These are phyloP conservation scores for Raffaelea deltoideospora DNA, from an alignment of 2,329 filamentous ascomycete genomes.

Conservation along the genomic window DNA sequence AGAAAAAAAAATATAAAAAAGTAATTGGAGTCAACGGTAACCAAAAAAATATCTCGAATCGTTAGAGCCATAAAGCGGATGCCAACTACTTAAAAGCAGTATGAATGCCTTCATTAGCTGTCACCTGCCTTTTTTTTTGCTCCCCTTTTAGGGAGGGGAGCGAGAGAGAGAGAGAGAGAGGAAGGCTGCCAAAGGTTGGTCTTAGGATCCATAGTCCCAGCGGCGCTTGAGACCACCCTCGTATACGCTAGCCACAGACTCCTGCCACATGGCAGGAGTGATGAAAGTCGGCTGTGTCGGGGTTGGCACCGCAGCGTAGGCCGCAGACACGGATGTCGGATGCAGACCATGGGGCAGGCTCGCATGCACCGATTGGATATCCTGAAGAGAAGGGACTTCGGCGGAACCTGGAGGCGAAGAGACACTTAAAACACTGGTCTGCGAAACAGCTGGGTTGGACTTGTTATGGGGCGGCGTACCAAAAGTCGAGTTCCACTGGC, in stretches of 20 bases:
- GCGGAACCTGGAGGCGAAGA: conserved; percentile 36
- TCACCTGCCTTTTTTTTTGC: too few relatives aligned
- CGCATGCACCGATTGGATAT: conserved; percentile 31
- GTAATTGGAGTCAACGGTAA: too few relatives aligned
- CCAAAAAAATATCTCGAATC: too few relatives aligned
- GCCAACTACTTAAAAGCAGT: too few relatives aligned
- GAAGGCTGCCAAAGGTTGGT: too few relatives aligned
- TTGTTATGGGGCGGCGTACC: conserved; percentile 48
- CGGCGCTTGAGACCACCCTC: conserved; percentile 47
- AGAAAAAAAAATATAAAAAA: too few relatives aligned
- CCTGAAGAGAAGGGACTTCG: conserved; percentile 38
- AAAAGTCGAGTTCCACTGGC: conserved; percentile 93
- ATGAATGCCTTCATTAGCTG: too few relatives aligned
- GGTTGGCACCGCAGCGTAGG: conserved; percentile 37
- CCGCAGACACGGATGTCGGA: conserved; percentile 27
- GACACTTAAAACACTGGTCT: conserved; percentile 36
- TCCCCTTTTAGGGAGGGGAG: too few relatives aligned
- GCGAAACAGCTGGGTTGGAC: conserved; percentile 25
- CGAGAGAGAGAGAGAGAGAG: too few relatives aligned
- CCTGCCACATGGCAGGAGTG: conserved; percentile 59
- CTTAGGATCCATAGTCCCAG: conserved; percentile 48
- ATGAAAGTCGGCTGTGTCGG: conserved; percentile 36
- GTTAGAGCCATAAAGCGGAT: too few relatives aligned
- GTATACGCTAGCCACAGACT: conserved; percentile 54
- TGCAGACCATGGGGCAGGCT: conserved; percentile 29